Conservation (phyloP, 2,329 filamentous ascomycete species). For the Helminthosporium solani region DNA sequence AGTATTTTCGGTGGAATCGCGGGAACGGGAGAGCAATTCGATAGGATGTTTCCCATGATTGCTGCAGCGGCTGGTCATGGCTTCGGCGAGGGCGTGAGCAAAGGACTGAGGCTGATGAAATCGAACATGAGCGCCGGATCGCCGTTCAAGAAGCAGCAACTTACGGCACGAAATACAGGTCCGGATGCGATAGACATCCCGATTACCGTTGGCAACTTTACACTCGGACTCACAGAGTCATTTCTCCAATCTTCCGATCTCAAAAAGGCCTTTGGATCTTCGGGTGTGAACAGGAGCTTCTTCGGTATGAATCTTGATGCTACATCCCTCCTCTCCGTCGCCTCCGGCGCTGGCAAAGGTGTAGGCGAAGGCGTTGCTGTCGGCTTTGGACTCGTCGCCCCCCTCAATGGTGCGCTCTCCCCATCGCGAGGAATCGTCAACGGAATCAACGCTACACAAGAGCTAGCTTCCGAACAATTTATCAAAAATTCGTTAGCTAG, state of each 20-base stretch:
- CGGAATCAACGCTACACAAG: slow-evolving; percentile 10
- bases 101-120: slow-evolving; percentile 20
- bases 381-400: slow-evolving; percentile 18
- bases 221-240: slow-evolving; percentile 27
- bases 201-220: slow-evolving; percentile 21
- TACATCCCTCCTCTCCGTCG: slow-evolving; percentile 20
- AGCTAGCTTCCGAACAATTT: slow-evolving; percentile 19
- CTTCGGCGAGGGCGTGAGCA: slow-evolving; percentile 28
- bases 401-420: slow-evolving; percentile 2
- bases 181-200: slow-evolving; percentile 17
- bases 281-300: slow-evolving; percentile 1
- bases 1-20: slow-evolving; percentile 7
- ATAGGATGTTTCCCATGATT: slow-evolving; percentile 23
- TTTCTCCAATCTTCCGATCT: slow-evolving; percentile 25
- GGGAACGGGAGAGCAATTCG: slow-evolving; percentile 8
- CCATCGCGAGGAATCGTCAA: slow-evolving; percentile 5
- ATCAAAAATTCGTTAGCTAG: slow-evolving; percentile 22
- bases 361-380: slow-evolving; percentile 28
- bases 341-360: slow-evolving; percentile 31
- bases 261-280: slow-evolving; percentile 8
- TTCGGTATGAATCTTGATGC: slow-evolving; percentile 12
- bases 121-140: not conserved
- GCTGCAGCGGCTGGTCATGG: slow-evolving; percentile 29
- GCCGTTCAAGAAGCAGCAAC: slow-evolving; percentile 13
- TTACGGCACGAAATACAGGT: not conserved